phyloP scores from a whole-genome alignment of 1,284 basidiomycete species.

The Microbotryum lychnidis-dioicae region DNA sequence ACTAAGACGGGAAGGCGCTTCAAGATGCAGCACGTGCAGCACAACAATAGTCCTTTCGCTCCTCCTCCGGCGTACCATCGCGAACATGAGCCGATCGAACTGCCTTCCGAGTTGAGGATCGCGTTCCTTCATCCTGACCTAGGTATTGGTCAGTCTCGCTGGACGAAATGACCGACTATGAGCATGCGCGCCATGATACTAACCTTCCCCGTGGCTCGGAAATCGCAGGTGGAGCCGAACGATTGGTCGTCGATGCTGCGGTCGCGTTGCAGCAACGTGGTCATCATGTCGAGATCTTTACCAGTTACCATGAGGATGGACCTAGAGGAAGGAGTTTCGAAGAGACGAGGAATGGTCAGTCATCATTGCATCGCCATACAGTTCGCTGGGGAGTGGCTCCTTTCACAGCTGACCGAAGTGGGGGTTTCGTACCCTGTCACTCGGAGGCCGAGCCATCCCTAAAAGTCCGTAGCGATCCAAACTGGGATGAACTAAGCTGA shows the following conservation, averaged over 20 bases:
- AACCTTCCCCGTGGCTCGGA: background rate
- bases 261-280: conserved; percentile 74
- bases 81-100: conserved; percentile 17
- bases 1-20: no score
- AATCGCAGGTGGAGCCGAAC: conserved; percentile 76
- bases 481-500: no score
- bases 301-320: conserved; percentile 77
- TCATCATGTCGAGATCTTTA: conserved; percentile 85
- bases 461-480: no score
- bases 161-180: background rate
- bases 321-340: conserved; percentile 61
- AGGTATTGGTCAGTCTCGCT: conserved; percentile 64
- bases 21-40: no score
- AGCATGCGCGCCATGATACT: background rate
- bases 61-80: background rate
- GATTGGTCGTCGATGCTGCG: conserved; percentile 92
- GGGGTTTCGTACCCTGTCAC: background rate
- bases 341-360: conserved; percentile 74
- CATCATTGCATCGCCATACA: background rate
- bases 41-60: background rate
- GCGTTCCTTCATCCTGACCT: conserved; percentile 93
- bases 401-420: background rate
- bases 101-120: conserved; percentile 45
- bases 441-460: no score
- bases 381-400: background rate